Conservation (phyloP, 441 rosid species). For the Biscutella laevigata region DNA sequence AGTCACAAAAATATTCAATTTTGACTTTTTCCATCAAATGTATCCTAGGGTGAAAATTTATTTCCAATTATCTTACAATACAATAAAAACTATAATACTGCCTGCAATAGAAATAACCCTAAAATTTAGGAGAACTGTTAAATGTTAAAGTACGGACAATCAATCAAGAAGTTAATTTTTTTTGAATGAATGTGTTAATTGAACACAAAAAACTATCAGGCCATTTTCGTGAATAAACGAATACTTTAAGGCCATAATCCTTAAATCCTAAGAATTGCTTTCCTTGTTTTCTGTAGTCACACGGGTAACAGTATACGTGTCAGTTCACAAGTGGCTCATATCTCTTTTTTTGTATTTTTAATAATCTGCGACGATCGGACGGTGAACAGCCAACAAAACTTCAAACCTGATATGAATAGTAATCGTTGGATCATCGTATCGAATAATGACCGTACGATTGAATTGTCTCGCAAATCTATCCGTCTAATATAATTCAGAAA, state of each 20-base stretch:
- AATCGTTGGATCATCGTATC: slow-evolving; percentile 33
- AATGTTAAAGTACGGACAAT: too few species aligned
- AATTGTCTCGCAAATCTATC: slow-evolving; percentile 28
- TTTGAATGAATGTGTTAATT: too few species aligned
- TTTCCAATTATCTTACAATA: too few species aligned
- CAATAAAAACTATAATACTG: too few species aligned
- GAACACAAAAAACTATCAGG: neutral
- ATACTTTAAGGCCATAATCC: neutral
- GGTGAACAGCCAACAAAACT: slow-evolving; percentile 22
- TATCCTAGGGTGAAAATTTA: too few species aligned
- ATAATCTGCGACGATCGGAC: slow-evolving; percentile 32
- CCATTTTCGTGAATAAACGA: neutral
- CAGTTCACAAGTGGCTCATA: too few species aligned
- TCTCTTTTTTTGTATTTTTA: neutral
- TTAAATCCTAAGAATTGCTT: neutral
- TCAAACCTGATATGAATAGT: slow-evolving; percentile 37
- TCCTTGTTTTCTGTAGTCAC: neutral
- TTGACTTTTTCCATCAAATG: too few species aligned
- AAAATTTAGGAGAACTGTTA: too few species aligned
- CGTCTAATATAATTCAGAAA: slow-evolving; percentile 47
- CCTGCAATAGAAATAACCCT: too few species aligned
- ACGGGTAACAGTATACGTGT: slow-evolving; percentile 6
- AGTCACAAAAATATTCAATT: too few species aligned
- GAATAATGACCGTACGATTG: slow-evolving; percentile 33
- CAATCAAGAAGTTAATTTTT: too few species aligned